These are phyloP conservation scores for Psilocybe cubensis DNA, from an alignment of 768 basidiomycete species.

Conservation along the genomic window DNA sequence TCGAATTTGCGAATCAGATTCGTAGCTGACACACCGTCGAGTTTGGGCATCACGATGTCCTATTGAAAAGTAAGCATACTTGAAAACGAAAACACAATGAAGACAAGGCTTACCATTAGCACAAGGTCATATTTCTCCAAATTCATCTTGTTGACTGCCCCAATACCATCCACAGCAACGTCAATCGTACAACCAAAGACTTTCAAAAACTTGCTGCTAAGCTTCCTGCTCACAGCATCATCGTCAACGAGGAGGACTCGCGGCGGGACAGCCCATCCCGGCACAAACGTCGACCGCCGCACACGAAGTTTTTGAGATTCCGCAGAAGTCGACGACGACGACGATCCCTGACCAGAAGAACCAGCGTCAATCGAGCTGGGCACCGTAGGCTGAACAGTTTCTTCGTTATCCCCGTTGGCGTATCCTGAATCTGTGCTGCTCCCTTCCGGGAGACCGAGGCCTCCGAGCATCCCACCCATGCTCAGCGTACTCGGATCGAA, in stretches of 20 bases:
- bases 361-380: slow-evolving; percentile 11
- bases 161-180: slow-evolving; percentile 91
- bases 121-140: slow-evolving; percentile 95
- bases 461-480: slow-evolving; percentile 23
- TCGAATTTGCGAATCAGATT: slow-evolving; percentile 95
- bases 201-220: slow-evolving; percentile 92
- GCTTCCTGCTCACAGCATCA: slow-evolving; percentile 86
- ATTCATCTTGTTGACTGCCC: slow-evolving; percentile 96
- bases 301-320: slow-evolving; percentile 60
- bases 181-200: slow-evolving; percentile 96
- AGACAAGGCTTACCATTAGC: slow-evolving; percentile 73
- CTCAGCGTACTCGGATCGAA: slow-evolving; percentile 47
- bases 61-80: too few species aligned
- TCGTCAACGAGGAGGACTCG: slow-evolving; percentile 94
- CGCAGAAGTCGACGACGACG: slow-evolving; percentile 19
- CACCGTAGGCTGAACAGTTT: slow-evolving; percentile 43
- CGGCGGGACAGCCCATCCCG: slow-evolving; percentile 91
- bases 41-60: slow-evolving; percentile 95
- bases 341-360: slow-evolving; percentile 17
- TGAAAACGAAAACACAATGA: slow-evolving; percentile 13
- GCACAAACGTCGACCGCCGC: slow-evolving; percentile 79
- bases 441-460: not conserved
- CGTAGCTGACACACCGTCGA: slow-evolving; percentile 90
- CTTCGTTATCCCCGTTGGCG: slow-evolving; percentile 27
- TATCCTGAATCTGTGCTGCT: not conserved